These are phyloP conservation scores for Melastoma candidum DNA, from an alignment of 441 rosid genomes.

Conservation along the genomic window DNA sequence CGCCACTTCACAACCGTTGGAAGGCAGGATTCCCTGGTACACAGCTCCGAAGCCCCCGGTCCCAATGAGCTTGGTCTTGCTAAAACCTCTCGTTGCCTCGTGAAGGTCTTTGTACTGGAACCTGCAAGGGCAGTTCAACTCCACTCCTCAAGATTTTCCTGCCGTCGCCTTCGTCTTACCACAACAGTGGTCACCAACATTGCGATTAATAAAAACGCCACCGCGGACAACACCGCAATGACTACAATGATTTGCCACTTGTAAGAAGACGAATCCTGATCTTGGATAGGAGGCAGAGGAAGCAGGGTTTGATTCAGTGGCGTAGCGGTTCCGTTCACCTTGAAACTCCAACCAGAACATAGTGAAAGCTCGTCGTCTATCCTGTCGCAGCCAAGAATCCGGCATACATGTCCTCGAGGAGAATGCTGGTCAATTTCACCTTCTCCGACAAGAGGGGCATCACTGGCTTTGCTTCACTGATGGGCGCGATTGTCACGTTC, in stretches of 20 bases:
- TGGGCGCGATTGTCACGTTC: slow-evolving; percentile 33
- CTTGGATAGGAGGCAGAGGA: slow-evolving; percentile 25
- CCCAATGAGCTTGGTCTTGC: slow-evolving; percentile 46
- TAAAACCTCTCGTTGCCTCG: slow-evolving; percentile 55
- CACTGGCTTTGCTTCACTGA: slow-evolving; percentile 16
- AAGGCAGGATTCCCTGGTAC: slow-evolving; percentile 39
- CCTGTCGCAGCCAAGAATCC: slow-evolving; percentile 74
- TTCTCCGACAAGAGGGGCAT: slow-evolving; percentile 20
- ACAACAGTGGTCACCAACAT: slow-evolving; percentile 18
- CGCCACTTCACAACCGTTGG: slow-evolving; percentile 32
- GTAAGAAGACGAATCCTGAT: slow-evolving; percentile 18
- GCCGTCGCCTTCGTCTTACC: slow-evolving; percentile 15
- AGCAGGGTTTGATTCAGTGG: slow-evolving; percentile 26
- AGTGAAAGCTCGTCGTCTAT: slow-evolving; percentile 40
- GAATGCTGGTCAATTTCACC: neutral
- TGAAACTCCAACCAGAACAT: slow-evolving; percentile 60
- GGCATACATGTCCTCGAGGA: slow-evolving; percentile 35
- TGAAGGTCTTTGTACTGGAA: slow-evolving; percentile 48
- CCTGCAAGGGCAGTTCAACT: slow-evolving; percentile 65
- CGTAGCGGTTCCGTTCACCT: slow-evolving; percentile 21
- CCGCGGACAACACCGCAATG: slow-evolving; percentile 28
- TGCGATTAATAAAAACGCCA: slow-evolving; percentile 26
- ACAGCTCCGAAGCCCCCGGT: slow-evolving; percentile 69
- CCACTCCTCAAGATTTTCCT: slow-evolving; percentile 59
- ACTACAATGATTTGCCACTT: slow-evolving; percentile 24